Evolutionary conservation across 805 yeast genomes (phyloP).

Genomic region (Saccharomycopsis guyanensis): DNA sequence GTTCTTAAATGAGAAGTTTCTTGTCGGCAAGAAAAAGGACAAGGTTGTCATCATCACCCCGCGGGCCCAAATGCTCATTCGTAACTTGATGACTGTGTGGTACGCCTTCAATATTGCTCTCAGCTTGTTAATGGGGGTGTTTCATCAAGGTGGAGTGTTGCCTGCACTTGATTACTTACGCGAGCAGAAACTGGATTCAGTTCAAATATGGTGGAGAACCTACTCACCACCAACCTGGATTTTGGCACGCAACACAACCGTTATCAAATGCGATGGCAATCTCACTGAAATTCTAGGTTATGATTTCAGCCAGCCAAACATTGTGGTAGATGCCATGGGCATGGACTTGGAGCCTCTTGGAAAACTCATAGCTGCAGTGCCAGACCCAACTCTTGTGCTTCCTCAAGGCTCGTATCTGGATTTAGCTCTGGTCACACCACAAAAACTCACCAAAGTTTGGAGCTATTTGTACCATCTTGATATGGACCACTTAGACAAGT

Average conservation of each 20-base stretch:
- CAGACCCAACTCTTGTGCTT: background rate
- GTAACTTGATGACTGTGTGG: constrained; percentile 38
- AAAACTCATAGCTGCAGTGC: background rate
- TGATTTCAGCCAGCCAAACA: background rate
- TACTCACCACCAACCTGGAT: constrained; percentile 93
- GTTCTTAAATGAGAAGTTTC: constrained; percentile 15
- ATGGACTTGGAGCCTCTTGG: constrained; percentile 25
- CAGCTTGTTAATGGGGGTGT: constrained; percentile 63
- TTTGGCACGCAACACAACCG: constrained; percentile 27
- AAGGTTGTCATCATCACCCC: constrained; percentile 15
- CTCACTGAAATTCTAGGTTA: background rate
- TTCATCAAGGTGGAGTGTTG: constrained; percentile 88
- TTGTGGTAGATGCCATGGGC: constrained; percentile 42
- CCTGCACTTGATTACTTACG: constrained; percentile 46
- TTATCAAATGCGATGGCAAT: constrained; percentile 18
- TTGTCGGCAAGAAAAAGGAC: constrained; percentile 2
- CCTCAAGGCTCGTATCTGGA: background rate
- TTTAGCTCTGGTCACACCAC: background rate
- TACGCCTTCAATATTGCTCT: constrained; percentile 52
- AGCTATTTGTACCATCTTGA: constrained; percentile 48
- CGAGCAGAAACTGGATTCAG: constrained; percentile 21
- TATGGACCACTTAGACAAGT: constrained; percentile 60
- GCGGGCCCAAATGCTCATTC: constrained; percentile 13
- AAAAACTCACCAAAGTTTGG: constrained; percentile 25
- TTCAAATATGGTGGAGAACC: constrained; percentile 85